Conservation (phyloP, 2,329 filamentous ascomycete genomes). For the Diaporthe citrichinensis region DNA sequence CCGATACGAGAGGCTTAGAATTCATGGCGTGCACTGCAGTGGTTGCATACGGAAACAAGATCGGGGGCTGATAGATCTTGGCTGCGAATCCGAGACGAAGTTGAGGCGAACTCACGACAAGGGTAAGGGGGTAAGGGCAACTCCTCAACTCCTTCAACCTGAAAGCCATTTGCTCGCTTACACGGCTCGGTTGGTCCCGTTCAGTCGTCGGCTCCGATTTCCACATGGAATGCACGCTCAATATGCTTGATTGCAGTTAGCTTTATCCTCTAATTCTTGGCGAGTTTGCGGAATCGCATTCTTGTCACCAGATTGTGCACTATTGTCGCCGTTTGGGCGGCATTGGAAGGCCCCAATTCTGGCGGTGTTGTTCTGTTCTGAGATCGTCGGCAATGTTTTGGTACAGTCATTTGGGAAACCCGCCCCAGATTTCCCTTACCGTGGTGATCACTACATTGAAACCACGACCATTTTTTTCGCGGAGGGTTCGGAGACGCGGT, state of each 20-base stretch:
- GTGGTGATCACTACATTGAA: constrained; percentile 21
- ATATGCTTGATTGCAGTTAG: constrained; percentile 19
- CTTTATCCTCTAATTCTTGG: background rate
- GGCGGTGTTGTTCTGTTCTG: background rate
- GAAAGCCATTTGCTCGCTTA: constrained; percentile 22
- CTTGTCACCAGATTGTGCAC: background rate
- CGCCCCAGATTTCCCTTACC: constrained; percentile 29
- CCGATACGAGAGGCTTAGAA: background rate
- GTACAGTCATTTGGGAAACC: background rate
- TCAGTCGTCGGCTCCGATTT: constrained; percentile 8
- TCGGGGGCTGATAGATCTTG: constrained; percentile 31
- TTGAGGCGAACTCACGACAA: constrained; percentile 30
- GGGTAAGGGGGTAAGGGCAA: constrained; percentile 22
- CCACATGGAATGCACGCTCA: background rate
- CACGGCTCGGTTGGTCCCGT: constrained; percentile 22
- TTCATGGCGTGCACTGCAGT: constrained; percentile 11
- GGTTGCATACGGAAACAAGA: constrained; percentile 19
- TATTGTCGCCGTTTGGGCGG: background rate
- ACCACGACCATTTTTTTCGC: background rate
- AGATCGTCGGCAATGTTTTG: constrained; percentile 20
- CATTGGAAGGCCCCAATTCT: background rate
- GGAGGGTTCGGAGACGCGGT: constrained; percentile 15
- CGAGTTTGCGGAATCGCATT: background rate
- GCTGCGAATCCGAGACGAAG: constrained; percentile 28
- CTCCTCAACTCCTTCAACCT: constrained; percentile 10